Evolutionary conservation across 768 basidiomycete species (phyloP).

Genomic region (Antrodiella citrinella): DNA sequence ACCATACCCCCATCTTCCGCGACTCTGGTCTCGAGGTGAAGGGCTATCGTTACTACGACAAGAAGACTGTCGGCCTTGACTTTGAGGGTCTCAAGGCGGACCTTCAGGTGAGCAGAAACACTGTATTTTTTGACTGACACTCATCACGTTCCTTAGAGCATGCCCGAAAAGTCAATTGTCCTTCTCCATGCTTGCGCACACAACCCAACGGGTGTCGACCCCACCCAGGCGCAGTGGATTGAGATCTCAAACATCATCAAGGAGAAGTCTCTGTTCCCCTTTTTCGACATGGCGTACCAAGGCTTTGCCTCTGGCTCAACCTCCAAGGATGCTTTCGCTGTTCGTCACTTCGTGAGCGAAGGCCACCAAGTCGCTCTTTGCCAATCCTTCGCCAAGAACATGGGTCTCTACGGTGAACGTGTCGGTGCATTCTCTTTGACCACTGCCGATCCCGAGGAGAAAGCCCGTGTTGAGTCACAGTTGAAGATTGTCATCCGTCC

Average conservation of each 20-base stretch:
- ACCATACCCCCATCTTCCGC: constrained; percentile 89
- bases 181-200: constrained; percentile 96
- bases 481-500: constrained; percentile 93
- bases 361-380: constrained; percentile 87
- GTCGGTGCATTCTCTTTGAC: constrained; percentile 93
- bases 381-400: constrained; percentile 99
- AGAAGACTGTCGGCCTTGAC: constrained; percentile 85
- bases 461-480: constrained; percentile 85
- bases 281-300: constrained; percentile 99
- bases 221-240: constrained; percentile 87
- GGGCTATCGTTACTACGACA: constrained; percentile 90
- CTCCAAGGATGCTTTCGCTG: constrained; percentile 85
- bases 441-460: constrained; percentile 61
- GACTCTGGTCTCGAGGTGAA: constrained; percentile 94
- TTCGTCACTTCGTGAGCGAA: constrained; percentile 86
- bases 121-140: constrained; percentile 2
- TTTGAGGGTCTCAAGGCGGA: constrained; percentile 87
- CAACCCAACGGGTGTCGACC: constrained; percentile 98
- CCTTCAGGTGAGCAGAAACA: constrained; percentile 67
- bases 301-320: constrained; percentile 96
- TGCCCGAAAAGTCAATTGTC: constrained; percentile 75
- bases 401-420: constrained; percentile 98
- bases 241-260: constrained; percentile 82
- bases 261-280: constrained; percentile 88
- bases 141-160: too few species aligned